These are phyloP conservation scores for Alisma plantagoaquatica DNA, from an alignment of 106 monocot species.

Conservation along the genomic window DNA sequence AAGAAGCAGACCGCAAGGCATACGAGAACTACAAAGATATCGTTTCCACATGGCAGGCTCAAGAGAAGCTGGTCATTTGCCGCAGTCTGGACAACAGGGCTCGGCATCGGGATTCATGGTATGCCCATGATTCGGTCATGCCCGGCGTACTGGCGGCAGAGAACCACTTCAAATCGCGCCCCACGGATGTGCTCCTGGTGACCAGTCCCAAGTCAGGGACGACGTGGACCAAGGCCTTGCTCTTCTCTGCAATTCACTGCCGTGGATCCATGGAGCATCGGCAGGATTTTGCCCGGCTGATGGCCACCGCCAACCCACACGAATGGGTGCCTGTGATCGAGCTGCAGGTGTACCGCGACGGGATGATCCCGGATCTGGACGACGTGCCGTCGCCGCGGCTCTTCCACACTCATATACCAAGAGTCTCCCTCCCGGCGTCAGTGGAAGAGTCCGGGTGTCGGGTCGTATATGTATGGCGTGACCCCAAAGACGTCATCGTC, in stretches of 20 bases:
- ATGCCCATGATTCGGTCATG: no score
- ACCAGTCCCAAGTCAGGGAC: conserved; percentile 24
- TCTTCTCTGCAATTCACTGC: conserved; percentile 10
- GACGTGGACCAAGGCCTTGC: conserved; percentile 22
- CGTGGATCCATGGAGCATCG: not conserved
- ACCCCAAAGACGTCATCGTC: conserved; percentile 1
- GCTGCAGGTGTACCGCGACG: not conserved
- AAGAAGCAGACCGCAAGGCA: no score
- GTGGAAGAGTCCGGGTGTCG: not conserved
- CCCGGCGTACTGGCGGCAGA: conserved; percentile 2
- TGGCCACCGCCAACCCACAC: not conserved
- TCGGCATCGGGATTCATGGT: no score
- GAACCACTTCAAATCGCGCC: no score
- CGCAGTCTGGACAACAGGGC: no score
- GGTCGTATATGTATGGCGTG: conserved; percentile 6
- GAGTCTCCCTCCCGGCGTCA: not conserved
- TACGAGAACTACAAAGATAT: no score
- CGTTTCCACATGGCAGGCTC: no score
- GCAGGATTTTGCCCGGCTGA: not conserved
- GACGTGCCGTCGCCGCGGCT: not conserved
- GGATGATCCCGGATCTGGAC: not conserved
- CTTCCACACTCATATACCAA: not conserved
- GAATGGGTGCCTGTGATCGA: not conserved
- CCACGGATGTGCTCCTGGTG: conserved; percentile 16
- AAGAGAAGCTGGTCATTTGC: no score